phyloP scores from a whole-genome alignment of 345 rosid species.

The Eucalyptus cladocalyx region DNA sequence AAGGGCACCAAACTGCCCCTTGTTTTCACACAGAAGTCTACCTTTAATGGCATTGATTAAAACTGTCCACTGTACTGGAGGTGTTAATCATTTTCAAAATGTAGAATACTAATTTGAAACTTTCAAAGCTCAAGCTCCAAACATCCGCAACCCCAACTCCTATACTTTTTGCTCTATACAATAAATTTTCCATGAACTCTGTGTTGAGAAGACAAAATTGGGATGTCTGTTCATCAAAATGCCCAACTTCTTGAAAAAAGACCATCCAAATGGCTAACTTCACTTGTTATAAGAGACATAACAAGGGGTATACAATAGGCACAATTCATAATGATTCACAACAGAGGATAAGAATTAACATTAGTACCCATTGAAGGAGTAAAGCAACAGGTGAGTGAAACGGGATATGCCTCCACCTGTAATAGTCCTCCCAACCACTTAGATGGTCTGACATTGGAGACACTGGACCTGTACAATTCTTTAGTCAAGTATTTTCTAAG shows the following conservation, averaged over 20 bases:
- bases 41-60: neutral
- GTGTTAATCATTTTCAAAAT: neutral
- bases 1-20: neutral
- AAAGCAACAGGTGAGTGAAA: constrained; percentile 72
- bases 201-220: neutral
- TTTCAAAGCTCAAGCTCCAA: neutral
- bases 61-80: neutral
- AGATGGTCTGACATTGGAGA: constrained; percentile 20
- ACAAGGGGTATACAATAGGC: neutral
- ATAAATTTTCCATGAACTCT: neutral
- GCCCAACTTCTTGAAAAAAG: neutral
- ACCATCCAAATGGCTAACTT: neutral
- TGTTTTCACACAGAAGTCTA: neutral
- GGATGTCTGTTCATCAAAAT: neutral
- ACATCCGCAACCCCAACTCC: neutral
- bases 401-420: constrained; percentile 72
- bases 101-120: neutral
- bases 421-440: constrained; percentile 57
- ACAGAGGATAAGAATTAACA: neutral
- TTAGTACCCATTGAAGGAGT: constrained; percentile 84
- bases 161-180: neutral
- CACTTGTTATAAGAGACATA: accelerated
- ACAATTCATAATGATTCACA: neutral
- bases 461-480: constrained; percentile 33
- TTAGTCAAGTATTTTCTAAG: neutral